A percentile compares a stretch with the other conserved stretches of the same genome.
These are phyloP conservation scores for Torrubiellomyces zombiae DNA, from an alignment of 2,329 filamentous ascomycete genomes.

Conservation along the genomic window DNA sequence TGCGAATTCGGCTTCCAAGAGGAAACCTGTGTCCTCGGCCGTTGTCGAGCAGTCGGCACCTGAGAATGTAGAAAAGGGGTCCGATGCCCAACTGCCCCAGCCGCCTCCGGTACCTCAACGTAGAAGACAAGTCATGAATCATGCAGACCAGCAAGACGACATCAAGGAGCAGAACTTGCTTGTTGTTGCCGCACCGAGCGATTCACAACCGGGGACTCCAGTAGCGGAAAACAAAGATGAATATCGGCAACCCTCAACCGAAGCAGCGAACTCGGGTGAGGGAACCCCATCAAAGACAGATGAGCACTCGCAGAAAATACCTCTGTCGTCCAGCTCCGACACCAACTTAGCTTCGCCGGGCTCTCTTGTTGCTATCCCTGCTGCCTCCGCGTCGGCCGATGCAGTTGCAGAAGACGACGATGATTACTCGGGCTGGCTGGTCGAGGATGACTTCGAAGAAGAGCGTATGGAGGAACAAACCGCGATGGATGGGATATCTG, in stretches of 20 bases:
- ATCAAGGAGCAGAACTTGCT: slow-evolving; percentile 35
- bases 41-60: slow-evolving; percentile 6
- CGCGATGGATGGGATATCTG: too few relatives aligned
- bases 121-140: slow-evolving; percentile 18
- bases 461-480: too few relatives aligned
- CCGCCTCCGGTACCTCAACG: slow-evolving; percentile 33
- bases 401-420: slow-evolving; percentile 14
- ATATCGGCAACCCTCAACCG: too few relatives aligned
- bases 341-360: too few relatives aligned
- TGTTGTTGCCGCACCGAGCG: slow-evolving; percentile 47
- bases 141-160: slow-evolving; percentile 18
- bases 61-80: slow-evolving; percentile 12
- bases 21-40: slow-evolving; percentile 42
- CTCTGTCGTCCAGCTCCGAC: too few relatives aligned
- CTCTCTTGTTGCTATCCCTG: too few relatives aligned
- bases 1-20: slow-evolving; percentile 40
- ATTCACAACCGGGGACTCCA: slow-evolving; percentile 42
- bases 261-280: neutral
- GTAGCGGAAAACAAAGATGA: slow-evolving; percentile 19
- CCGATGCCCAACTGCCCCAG: slow-evolving; percentile 7
- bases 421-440: slow-evolving; percentile 20
- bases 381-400: slow-evolving; percentile 4
- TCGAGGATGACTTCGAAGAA: slow-evolving; percentile 12
- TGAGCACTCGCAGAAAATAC: too few relatives aligned
- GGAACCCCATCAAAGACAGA: slow-evolving; percentile 5